Percentiles rank a stretch among this genome's conserved stretches.
Evolutionary conservation across 768 basidiomycete genomes (phyloP).

Genomic region (Calocera cornea): DNA sequence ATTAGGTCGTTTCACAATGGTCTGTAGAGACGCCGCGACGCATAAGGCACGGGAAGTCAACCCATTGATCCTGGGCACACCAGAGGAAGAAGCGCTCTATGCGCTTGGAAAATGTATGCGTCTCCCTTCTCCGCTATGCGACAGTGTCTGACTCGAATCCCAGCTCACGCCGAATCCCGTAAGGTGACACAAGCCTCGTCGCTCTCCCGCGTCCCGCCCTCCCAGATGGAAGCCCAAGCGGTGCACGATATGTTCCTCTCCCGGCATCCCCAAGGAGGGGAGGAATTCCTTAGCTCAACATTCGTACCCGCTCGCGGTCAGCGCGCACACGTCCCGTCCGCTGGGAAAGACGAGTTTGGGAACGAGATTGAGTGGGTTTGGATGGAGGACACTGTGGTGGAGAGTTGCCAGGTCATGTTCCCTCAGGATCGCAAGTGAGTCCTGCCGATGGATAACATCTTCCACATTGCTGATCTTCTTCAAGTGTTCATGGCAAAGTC

Average conservation of each 20-base stretch:
- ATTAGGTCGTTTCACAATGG: slow-evolving; percentile 83
- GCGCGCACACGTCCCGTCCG: slow-evolving; percentile 5
- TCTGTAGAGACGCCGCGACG: slow-evolving; percentile 58
- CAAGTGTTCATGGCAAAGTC: slow-evolving; percentile 65
- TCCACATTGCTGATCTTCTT: background rate
- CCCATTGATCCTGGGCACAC: slow-evolving; percentile 41
- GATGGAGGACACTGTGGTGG: slow-evolving; percentile 61
- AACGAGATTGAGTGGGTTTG: slow-evolving; percentile 40
- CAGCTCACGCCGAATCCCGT: background rate
- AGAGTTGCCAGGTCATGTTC: slow-evolving; percentile 65
- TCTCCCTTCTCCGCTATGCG: background rate
- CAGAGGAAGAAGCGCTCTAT: slow-evolving; percentile 50
- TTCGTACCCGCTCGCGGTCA: slow-evolving; percentile 18
- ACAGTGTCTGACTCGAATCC: background rate
- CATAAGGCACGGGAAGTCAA: slow-evolving; percentile 52
- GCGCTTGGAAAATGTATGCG: slow-evolving; percentile 55
- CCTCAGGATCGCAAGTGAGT: slow-evolving; percentile 72
- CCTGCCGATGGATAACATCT: background rate
- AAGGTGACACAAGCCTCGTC: slow-evolving; percentile 24
- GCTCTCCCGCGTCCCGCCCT: slow-evolving; percentile 59
- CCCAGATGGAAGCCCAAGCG: slow-evolving; percentile 48
- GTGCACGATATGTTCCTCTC: slow-evolving; percentile 55
- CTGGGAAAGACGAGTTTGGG: background rate
- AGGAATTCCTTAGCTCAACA: slow-evolving; percentile 18
- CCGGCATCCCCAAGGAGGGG: slow-evolving; percentile 29